Base-by-base conservation (phyloP, 2,329 filamentous ascomycete genomes). In the Colletotrichum somersetense region DNA sequence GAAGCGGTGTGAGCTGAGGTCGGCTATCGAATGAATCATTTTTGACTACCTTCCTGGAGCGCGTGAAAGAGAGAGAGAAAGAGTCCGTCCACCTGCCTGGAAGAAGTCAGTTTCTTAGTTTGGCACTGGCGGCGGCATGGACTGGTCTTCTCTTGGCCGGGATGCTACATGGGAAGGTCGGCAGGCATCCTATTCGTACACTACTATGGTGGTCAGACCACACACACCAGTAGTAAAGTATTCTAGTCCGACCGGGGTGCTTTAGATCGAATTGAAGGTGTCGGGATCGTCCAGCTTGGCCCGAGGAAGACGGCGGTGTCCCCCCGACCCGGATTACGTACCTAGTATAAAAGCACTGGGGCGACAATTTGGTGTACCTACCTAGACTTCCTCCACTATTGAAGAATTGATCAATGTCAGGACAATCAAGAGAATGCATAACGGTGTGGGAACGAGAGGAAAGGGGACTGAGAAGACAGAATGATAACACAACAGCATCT, bases 81-180 rank as follows among this genome's bases (percentile, higher is more conserved):
- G 20, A 53, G 69, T 46, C 53, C 44, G 40, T 64, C 52, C 58
- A 46, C 35, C 38, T 58, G 67, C 55, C 48, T 67, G 44, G 64
- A 52, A 57, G 33, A 67, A 52, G 61, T 52, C n/a, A 67, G 65
- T 64, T 46, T 50, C 40, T 42, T 63, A 26, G 59, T 42, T 30
- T 63, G 48, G 56, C 46, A 26, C 18, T 55, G 53, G 44, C 7
- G 40, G 46, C 38, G 40, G 46, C 58, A 64, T 72, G 58, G 65
- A 48, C 44, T 46, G 44, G 57, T 40, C 30, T 52, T 59, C 23
- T 48, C 38, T 40, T 53, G 61, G 69, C 55, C 59, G 52, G 69
- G 65, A 72, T 72, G 38, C 69, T 58, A 72, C 55, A 50, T 64
- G 59, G 59, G 59, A 58, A 62, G 62, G 52, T 62, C 57, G 44